Evolutionary conservation across 257 asterid genomes (phyloP), one percentile per base, ranked within the genome.

Genomic region (Lavandula angustifolia): DNA sequence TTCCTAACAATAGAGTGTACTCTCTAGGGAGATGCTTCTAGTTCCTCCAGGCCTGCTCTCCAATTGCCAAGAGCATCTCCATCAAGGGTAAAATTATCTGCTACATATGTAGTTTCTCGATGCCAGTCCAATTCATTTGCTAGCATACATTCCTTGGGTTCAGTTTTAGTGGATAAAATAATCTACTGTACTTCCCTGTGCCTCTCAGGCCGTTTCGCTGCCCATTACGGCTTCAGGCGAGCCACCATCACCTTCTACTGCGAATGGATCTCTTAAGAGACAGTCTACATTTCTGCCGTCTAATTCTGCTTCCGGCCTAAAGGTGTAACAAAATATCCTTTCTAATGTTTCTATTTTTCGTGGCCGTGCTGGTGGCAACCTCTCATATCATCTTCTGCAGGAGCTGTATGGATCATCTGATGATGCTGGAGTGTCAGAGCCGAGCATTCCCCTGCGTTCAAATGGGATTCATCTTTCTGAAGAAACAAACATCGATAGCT

Each of bases 21-120:
- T 72, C 35, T 78, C 49, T 44, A 92, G 98, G 91, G 82, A 62
- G 52, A 62, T 50, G 74, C 85, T 43, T 75, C 91, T 49, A 75
- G 85, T 73, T 73, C 84, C 40, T 65, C 80, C 16, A 74, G 62
- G 74, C 91, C 81, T 40, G 81, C 87, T 33, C 92, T 89, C 69
- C 89, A 82, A 73, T 43, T 74, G 68, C 88, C 91, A 4, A 79
- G 57, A 59, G 62, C 46, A 47, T 74, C 85, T 81, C 89, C 99
- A 62, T 60, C 82, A 61, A 79, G 83, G 98, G 98, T 92, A 86
- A 74, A 41, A 16, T 29, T 51, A 58, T 60, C 68, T 44, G 32
- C 17, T 49, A 9, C 48, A 14, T 57, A 33, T 46, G 42, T 37
- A 59, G 73, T 70, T 35, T 49, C 43, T 52, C n/a, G 27, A 65